Percentiles rank a stretch among this genome's conserved stretches.
Conservation (phyloP, 2,329 filamentous ascomycete species). For the Trichoderma lentiforme region DNA sequence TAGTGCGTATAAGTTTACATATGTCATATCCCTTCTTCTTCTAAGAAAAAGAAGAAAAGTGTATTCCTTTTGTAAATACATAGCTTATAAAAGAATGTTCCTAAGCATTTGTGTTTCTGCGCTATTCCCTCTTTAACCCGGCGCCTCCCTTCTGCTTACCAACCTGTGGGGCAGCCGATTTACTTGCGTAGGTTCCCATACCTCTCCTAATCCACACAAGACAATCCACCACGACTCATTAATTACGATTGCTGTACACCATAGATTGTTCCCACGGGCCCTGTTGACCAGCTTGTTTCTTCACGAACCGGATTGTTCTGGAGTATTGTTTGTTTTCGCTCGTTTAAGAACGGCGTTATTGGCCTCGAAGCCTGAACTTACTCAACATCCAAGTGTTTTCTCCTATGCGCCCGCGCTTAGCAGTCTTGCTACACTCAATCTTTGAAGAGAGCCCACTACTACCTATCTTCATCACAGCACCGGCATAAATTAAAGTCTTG, state of each 20-base stretch:
- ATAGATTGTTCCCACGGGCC: neutral
- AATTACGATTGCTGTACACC: neutral
- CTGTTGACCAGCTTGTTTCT: neutral
- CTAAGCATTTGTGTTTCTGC: neutral
- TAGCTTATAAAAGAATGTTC: neutral
- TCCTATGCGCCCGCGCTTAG: neutral
- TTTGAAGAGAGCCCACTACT: neutral
- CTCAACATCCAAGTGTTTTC: neutral
- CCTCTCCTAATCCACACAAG: constrained; percentile 13
- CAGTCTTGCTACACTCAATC: neutral
- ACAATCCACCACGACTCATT: constrained; percentile 1
- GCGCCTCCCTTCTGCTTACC: neutral
- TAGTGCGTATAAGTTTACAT: too few species aligned
- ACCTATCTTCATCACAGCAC: neutral
- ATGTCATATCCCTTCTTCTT: neutral
- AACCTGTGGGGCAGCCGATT: neutral
- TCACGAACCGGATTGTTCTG: neutral
- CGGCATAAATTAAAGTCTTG: neutral
- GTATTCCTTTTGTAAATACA: neutral
- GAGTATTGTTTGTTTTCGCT: neutral
- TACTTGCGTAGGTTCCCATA: neutral
- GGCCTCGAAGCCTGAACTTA: neutral
- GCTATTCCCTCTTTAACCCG: neutral
- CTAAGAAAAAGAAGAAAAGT: neutral
- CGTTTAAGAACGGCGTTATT: neutral